A percentile compares a stretch with the other conserved stretches of the same genome.
phyloP scores from a whole-genome alignment of 2,329 filamentous ascomycete genomes.

The Phialophora macrospora region DNA sequence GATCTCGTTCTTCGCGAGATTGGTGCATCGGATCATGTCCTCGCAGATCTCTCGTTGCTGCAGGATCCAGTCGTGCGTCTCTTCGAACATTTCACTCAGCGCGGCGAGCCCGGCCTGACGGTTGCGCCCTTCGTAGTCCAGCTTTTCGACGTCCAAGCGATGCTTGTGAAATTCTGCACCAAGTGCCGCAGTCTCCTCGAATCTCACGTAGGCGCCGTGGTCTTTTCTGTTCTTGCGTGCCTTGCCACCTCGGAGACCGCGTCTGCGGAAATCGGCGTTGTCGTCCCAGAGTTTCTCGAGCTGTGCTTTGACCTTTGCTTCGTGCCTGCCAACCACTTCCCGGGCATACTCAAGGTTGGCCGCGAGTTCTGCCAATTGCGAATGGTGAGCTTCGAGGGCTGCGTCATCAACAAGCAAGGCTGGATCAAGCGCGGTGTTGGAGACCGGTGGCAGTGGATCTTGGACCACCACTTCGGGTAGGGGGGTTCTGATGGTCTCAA shows the following conservation, averaged over 20 bases:
- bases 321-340: conserved; percentile 2
- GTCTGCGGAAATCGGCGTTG: conserved; percentile 22
- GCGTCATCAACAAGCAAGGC: neutral
- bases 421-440: neutral
- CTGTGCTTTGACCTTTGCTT: conserved; percentile 3
- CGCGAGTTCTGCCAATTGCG: neutral
- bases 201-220: conserved; percentile 13
- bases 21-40: neutral
- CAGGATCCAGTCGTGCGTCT: neutral
- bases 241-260: conserved; percentile 26
- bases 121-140: conserved; percentile 19
- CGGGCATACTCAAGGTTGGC: neutral
- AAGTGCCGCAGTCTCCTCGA: conserved; percentile 1
- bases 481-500: neutral
- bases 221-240: conserved; percentile 23
- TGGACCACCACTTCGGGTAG: neutral
- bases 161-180: conserved; percentile 3
- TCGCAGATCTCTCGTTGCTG: neutral
- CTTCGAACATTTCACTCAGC: conserved; percentile 7
- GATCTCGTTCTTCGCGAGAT: neutral
- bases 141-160: conserved; percentile 22
- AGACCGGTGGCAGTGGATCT: neutral
- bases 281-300: conserved; percentile 20
- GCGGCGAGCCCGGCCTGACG: conserved; percentile 8
- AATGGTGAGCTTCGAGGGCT: neutral